A percentile compares a stretch with the other conserved stretches of the same genome.
These are phyloP conservation scores for Eucalyptus camaldulensis DNA, from an alignment of 345 rosid species.

Conservation along the genomic window DNA sequence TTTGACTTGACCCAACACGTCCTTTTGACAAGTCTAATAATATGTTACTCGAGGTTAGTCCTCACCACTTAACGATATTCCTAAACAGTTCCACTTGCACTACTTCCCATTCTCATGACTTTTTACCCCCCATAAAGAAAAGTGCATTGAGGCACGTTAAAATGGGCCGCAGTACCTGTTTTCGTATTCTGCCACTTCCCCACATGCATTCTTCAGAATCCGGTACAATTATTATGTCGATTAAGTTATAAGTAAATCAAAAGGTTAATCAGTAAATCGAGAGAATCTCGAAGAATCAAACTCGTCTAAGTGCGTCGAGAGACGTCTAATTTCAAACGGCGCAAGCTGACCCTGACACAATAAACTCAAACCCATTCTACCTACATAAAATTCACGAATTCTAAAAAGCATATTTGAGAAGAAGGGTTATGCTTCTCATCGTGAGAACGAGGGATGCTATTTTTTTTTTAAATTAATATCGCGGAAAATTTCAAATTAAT, in stretches of 20 bases:
- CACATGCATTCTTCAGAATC: not conserved
- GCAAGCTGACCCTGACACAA: not conserved
- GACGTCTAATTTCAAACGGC: not conserved
- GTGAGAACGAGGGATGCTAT: too few species aligned
- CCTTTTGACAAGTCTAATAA: not conserved
- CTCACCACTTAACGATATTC: not conserved
- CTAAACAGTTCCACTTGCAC: not conserved
- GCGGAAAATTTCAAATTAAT: fast-evolving
- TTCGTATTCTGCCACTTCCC: not conserved
- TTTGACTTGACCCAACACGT: not conserved
- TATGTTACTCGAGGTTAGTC: not conserved
- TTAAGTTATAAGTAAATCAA: not conserved
- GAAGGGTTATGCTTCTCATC: too few species aligned
- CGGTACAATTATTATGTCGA: not conserved
- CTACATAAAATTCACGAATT: not conserved
- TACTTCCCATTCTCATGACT: not conserved
- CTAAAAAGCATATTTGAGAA: not conserved
- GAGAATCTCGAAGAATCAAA: not conserved
- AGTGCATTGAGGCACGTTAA: not conserved
- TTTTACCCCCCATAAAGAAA: not conserved
- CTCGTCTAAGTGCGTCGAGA: not conserved
- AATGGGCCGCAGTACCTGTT: not conserved
- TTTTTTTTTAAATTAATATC: fast-evolving
- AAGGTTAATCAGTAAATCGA: not conserved
- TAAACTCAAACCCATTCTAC: not conserved